phyloP scores from a whole-genome alignment of 2,329 filamentous ascomycete genomes.

The Neonectria hederae region DNA sequence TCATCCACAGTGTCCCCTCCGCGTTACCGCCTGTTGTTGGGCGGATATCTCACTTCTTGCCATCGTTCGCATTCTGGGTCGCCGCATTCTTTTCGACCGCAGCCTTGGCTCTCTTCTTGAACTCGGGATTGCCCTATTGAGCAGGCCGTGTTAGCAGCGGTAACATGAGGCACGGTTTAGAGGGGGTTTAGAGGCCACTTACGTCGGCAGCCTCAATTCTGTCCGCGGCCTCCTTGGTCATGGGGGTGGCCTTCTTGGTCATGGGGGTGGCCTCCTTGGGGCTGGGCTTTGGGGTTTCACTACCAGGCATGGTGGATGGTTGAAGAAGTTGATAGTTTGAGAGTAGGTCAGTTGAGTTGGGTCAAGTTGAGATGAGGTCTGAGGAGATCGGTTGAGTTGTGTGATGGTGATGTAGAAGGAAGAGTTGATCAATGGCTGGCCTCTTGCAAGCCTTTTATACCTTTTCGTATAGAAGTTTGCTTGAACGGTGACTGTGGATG shows the following conservation, averaged over 20 bases:
- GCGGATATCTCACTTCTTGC: background rate
- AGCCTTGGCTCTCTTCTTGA: slow-evolving; percentile 16
- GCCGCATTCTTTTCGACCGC: slow-evolving; percentile 15
- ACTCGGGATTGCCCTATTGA: slow-evolving; percentile 14
- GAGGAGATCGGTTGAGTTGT: slow-evolving; percentile 6
- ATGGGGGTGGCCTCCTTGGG: too few species aligned
- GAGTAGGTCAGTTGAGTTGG: slow-evolving; percentile 5
- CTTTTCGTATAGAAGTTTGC: background rate
- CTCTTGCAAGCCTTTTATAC: slow-evolving; percentile 18
- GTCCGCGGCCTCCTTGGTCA: slow-evolving; percentile 20
- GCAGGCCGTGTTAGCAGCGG: background rate
- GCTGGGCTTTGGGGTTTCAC: background rate
- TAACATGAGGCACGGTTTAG: background rate
- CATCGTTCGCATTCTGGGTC: background rate
- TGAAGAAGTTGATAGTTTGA: background rate
- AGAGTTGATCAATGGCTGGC: background rate
- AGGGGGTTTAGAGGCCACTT: background rate
- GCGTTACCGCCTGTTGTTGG: background rate
- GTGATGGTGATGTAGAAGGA: slow-evolving; percentile 7
- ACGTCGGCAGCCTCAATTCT: slow-evolving; percentile 18
- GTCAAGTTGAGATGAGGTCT: background rate
- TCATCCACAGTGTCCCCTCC: background rate
- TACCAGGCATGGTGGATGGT: slow-evolving; percentile 16
- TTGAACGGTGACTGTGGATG: background rate
- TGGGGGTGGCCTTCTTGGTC: slow-evolving; percentile 6